Conservation (phyloP, 73 alveolate genomes). For the Uronychia binucleata region DNA sequence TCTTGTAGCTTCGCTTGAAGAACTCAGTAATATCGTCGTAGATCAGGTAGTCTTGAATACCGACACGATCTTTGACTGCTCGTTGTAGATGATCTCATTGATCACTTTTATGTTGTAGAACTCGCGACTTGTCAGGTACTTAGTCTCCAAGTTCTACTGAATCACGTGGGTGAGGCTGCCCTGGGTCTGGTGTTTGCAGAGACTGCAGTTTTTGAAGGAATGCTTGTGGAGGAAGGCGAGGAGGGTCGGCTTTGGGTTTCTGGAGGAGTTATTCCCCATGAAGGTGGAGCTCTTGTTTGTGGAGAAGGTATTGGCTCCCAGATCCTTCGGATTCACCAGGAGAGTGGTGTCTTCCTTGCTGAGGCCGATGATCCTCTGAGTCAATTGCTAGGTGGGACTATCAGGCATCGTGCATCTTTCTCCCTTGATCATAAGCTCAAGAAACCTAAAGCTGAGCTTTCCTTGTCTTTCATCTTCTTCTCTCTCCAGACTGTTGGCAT, state of each 20-base stretch:
- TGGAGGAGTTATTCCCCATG: not conserved
- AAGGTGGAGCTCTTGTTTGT: not conserved
- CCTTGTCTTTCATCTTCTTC: not conserved
- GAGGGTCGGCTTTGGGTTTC: not conserved
- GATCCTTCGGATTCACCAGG: too few relatives aligned
- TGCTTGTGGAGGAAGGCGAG: not conserved
- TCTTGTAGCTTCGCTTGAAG: conserved; percentile 52
- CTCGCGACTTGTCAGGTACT: not conserved
- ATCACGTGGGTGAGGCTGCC: not conserved
- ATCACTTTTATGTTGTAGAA: conserved; percentile 59
- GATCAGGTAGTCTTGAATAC: conserved; percentile 68
- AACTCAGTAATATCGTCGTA: conserved; percentile 75
- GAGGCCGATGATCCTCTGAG: not conserved
- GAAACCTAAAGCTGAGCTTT: not conserved
- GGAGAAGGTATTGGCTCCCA: too few relatives aligned
- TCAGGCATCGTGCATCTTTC: not conserved
- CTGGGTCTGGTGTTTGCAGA: not conserved
- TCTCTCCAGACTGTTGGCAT: not conserved
- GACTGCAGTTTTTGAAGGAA: not conserved
- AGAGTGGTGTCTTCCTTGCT: too few relatives aligned
- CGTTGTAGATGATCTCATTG: conserved; percentile 75
- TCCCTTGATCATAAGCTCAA: not conserved
- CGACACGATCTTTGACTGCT: conserved; percentile 71
- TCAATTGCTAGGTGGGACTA: not conserved
- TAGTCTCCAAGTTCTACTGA: not conserved